Evolutionary conservation across 208 protist species (phyloP).

Genomic region (Entamoeba histolytica): DNA sequence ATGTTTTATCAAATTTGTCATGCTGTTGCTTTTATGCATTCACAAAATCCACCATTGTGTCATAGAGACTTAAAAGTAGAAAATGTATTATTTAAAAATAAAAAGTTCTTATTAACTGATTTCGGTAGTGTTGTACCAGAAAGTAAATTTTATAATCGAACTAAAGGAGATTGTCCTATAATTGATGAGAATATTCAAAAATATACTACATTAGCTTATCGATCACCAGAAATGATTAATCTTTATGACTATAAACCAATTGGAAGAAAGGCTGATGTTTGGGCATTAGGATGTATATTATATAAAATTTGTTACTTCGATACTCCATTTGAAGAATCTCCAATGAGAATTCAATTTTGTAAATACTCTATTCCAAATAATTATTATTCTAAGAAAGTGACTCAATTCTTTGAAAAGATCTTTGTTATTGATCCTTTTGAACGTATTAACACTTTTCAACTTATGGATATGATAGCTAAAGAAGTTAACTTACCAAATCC

Average conservation of each 20-base stretch:
- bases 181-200: neutral
- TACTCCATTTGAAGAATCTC: neutral
- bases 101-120: neutral
- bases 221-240: neutral
- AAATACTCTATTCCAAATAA: too few relatives aligned
- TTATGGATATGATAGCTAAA: too few relatives aligned
- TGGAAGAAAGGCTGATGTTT: neutral
- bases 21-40: neutral
- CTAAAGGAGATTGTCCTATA: neutral
- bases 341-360: neutral
- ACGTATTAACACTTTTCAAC: too few relatives aligned
- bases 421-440: too few relatives aligned
- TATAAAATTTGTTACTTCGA: neutral
- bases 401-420: too few relatives aligned
- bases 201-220: neutral
- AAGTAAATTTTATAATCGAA: neutral
- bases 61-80: slow-evolving; percentile 1
- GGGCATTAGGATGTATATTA: neutral
- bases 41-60: neutral
- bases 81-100: neutral
- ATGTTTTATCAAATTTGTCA: neutral
- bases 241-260: neutral
- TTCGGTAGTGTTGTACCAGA: neutral
- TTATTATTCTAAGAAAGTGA: too few relatives aligned
- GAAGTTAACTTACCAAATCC: too few relatives aligned